These are phyloP conservation scores for Populus deltoides DNA, from an alignment of 345 rosid genomes.

Conservation along the genomic window DNA sequence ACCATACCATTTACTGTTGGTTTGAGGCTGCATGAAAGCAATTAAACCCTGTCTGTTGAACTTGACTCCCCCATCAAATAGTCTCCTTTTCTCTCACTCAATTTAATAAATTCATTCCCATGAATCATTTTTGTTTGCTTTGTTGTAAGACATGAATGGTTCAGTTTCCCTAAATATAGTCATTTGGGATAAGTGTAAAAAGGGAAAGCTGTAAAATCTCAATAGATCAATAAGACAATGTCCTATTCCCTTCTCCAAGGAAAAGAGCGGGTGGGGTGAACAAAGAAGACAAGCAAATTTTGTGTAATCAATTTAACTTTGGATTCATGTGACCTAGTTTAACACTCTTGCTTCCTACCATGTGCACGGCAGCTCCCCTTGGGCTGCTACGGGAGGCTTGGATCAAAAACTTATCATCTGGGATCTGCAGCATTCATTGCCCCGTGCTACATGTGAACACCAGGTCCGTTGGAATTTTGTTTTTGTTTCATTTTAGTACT, in stretches of 20 bases:
- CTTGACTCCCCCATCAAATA: no score
- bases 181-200: no score
- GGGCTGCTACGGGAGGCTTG: slow-evolving; percentile 89
- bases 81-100: no score
- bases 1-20: no score
- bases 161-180: no score
- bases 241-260: background rate
- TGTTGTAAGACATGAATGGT: no score
- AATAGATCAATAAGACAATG: no score
- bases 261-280: background rate
- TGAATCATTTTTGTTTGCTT: no score
- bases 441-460: slow-evolving; percentile 67
- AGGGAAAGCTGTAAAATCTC: no score
- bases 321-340: background rate
- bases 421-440: slow-evolving; percentile 73
- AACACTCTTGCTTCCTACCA: background rate
- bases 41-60: no score
- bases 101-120: no score
- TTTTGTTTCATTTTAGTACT: background rate
- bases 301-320: background rate
- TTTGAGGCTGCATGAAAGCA: no score
- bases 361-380: slow-evolving; percentile 41
- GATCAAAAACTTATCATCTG: slow-evolving; percentile 79
- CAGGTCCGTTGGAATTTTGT: slow-evolving; percentile 39
- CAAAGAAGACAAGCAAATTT: background rate